Evolutionary conservation across 2,329 filamentous ascomycete species (phyloP).

Genomic region (Aureobasidium sp.): DNA sequence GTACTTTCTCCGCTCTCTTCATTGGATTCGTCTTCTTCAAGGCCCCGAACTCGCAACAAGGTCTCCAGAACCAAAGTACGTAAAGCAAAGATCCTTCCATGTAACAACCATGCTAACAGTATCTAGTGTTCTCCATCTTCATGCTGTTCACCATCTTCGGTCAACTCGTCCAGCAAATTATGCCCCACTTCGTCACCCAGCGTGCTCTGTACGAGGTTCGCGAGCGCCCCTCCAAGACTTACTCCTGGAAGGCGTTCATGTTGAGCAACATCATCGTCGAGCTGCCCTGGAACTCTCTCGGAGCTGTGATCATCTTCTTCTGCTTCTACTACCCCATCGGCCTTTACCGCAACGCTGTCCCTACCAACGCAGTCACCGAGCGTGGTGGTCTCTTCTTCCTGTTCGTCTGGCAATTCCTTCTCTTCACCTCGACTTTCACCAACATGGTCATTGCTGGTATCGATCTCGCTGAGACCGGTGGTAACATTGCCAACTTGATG

Average conservation of each 20-base stretch:
- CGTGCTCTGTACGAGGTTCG: slow-evolving; percentile 76
- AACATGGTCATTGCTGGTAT: slow-evolving; percentile 69
- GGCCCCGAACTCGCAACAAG: slow-evolving; percentile 62
- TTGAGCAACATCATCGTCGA: slow-evolving; percentile 76
- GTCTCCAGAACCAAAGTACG: slow-evolving; percentile 68
- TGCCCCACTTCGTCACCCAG: slow-evolving; percentile 80
- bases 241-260: slow-evolving; percentile 81
- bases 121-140: slow-evolving; percentile 51
- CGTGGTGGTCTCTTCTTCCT: slow-evolving; percentile 75
- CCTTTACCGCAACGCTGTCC: slow-evolving; percentile 59
- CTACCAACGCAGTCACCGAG: slow-evolving; percentile 52
- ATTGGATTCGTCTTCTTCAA: slow-evolving; percentile 71
- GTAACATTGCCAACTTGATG: slow-evolving; percentile 65
- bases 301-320: slow-evolving; percentile 67
- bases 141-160: slow-evolving; percentile 74
- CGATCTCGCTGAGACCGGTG: slow-evolving; percentile 64
- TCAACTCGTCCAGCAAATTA: slow-evolving; percentile 65
- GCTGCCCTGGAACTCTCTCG: slow-evolving; percentile 72
- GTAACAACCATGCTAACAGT: not conserved
- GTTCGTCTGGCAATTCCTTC: slow-evolving; percentile 62
- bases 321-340: slow-evolving; percentile 81
- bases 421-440: slow-evolving; percentile 76
- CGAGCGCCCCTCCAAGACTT: slow-evolving; percentile 75
- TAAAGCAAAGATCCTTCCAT: too few species aligned
- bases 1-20: slow-evolving; percentile 58